A percentile compares a stretch with the other conserved stretches of the same genome.
These are phyloP conservation scores for Bassia scoparia DNA, from an alignment of 148 eudicot genomes.

Conservation along the genomic window DNA sequence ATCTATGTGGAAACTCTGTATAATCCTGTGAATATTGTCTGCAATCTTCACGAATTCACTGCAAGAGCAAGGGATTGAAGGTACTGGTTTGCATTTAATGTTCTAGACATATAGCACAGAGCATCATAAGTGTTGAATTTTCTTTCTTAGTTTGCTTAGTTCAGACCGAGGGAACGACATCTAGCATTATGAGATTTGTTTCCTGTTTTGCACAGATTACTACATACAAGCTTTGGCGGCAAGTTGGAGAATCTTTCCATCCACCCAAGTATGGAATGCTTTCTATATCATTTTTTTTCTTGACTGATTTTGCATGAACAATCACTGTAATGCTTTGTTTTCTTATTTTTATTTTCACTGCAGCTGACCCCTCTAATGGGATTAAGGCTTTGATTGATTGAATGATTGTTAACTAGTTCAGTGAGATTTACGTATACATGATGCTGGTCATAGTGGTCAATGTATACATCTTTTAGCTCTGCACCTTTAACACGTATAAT, in stretches of 20 bases:
- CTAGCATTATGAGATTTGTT: slow-evolving; percentile 13
- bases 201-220: slow-evolving; percentile 56
- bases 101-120: not conserved
- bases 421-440: not conserved
- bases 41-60: not conserved
- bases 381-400: too few relatives aligned
- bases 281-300: not conserved
- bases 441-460: not conserved
- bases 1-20: not conserved
- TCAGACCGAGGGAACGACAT: not conserved
- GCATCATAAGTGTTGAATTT: not conserved
- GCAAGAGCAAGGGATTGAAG: not conserved
- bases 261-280: slow-evolving; percentile 70
- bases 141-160: not conserved
- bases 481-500: not conserved
- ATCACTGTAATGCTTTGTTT: too few relatives aligned
- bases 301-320: not conserved
- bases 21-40: not conserved
- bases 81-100: not conserved
- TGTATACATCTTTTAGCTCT: not conserved
- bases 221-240: slow-evolving; percentile 80
- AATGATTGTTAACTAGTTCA: not conserved
- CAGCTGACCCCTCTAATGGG: too few relatives aligned
- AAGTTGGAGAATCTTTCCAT: slow-evolving; percentile 86
- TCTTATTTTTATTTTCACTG: too few relatives aligned